Base-by-base conservation (phyloP, 805 yeast genomes). In the Millerago galiae region DNA sequence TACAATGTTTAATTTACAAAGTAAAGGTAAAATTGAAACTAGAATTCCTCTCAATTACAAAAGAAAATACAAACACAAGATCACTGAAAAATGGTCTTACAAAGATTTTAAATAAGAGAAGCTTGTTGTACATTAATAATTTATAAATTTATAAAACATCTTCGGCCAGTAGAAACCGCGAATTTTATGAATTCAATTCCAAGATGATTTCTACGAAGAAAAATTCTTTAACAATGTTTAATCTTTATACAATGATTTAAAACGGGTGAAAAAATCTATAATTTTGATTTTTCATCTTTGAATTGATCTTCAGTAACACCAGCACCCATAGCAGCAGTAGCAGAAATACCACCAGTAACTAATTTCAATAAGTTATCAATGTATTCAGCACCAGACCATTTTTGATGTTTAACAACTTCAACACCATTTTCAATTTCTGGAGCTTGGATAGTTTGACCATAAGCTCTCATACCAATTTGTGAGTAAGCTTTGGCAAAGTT, bases 321-420 rank as follows among this genome's bases (percentile, higher is more conserved):
- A 48, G 83, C 83, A 60, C 97, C 97, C 97, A 91, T 91, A 38
- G 98, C 97, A 52, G 97, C 95, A 38, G 98, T 91, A 15, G 95
- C 83, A 40, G 90, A 75, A 45, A 90, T 84, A 70, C 98, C 98
- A 57, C 97, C 97, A 43, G 93, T 82, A 21, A 89, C 93, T 67
- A 88, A 72, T 66, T 83, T 89, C 65, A 91, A 79, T 59, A 91
- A 72, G 46, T 87, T 82, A 66, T 91, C 98, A 60, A 91, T 83
- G 71, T 88, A 90, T 68, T 87, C 95, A 26, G 98, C 98, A 62
- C 98, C 98, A 34, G 96, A 88, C 98, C 98, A 91, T 67, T 90
- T 88, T 68, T 91, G 98, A 67, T 91, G 98, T 74, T 89, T 91
- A 50, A 91, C 95, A 46, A 91, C 95, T 66, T 91, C 98, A 52